Conservation (phyloP, 2,329 filamentous ascomycete species). For the Hypomyces rosellus region DNA sequence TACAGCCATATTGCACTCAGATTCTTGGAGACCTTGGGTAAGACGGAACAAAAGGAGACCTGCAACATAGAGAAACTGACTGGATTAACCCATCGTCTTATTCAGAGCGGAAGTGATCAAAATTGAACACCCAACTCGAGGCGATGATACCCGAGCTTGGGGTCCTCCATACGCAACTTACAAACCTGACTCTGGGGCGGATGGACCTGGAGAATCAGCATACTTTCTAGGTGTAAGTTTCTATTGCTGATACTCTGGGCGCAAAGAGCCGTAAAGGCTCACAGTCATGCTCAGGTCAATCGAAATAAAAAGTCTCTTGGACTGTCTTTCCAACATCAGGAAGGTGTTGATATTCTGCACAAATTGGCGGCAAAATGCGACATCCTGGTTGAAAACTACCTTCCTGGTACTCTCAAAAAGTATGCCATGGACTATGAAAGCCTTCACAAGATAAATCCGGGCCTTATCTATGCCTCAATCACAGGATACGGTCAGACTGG, state of each 20-base stretch:
- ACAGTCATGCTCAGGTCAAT: slow-evolving; percentile 58
- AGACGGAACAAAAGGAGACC: not conserved
- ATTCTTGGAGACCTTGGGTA: slow-evolving; percentile 95
- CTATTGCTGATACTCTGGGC: not conserved
- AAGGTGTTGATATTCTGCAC: slow-evolving; percentile 82
- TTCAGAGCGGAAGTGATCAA: slow-evolving; percentile 90
- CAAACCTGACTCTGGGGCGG: slow-evolving; percentile 47
- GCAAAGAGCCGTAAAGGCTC: not conserved
- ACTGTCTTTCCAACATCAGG: slow-evolving; percentile 79
- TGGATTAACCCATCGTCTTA: not conserved
- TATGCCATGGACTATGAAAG: slow-evolving; percentile 86
- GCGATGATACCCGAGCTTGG: slow-evolving; percentile 94
- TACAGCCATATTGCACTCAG: slow-evolving; percentile 91
- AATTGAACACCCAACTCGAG: slow-evolving; percentile 84
- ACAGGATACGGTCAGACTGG: slow-evolving; percentile 96
- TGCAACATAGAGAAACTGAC: not conserved
- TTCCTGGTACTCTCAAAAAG: slow-evolving; percentile 83
- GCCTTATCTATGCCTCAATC: slow-evolving; percentile 88
- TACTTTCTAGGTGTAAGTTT: slow-evolving; percentile 80
- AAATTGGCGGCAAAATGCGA: slow-evolving; percentile 79
- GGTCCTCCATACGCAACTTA: slow-evolving; percentile 89
- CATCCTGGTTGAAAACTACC: slow-evolving; percentile 93
- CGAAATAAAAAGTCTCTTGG: slow-evolving; percentile 95
- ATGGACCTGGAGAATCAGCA: slow-evolving; percentile 82
- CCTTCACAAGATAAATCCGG: slow-evolving; percentile 73